A percentile compares a stretch with the other conserved stretches of the same genome.
phyloP scores from a whole-genome alignment of 1,284 basidiomycete genomes.

The Trametes sp. region DNA sequence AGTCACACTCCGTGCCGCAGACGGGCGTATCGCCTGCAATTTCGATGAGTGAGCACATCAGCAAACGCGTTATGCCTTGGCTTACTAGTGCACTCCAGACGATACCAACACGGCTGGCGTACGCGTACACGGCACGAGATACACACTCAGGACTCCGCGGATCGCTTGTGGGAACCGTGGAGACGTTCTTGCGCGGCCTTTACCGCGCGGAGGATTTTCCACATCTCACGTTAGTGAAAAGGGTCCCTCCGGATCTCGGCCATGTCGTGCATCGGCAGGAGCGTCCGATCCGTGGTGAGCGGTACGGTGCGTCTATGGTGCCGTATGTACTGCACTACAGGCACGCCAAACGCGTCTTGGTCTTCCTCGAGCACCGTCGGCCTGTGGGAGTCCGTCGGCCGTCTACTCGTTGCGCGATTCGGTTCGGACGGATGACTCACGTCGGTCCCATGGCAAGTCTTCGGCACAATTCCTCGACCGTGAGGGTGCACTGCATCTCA shows the following conservation, averaged over 20 bases:
- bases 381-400: neutral
- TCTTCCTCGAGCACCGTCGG: neutral
- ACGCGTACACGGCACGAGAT: neutral
- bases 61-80: neutral
- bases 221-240: neutral
- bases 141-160: neutral
- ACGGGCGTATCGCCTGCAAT: neutral
- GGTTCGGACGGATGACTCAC: neutral
- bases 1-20: neutral
- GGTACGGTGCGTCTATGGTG: neutral
- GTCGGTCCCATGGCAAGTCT: neutral
- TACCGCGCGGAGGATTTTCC: neutral
- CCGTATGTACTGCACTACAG: neutral
- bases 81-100: conserved; percentile 3
- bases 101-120: neutral
- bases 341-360: neutral
- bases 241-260: neutral
- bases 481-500: neutral
- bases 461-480: neutral
- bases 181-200: neutral
- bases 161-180: neutral
- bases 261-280: neutral
- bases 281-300: neutral
- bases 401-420: neutral
- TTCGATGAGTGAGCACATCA: neutral